A percentile compares a stretch with the other conserved stretches of the same genome.
These are phyloP conservation scores for Camillea tinctor DNA, from an alignment of 2,329 filamentous ascomycete species.

Conservation along the genomic window DNA sequence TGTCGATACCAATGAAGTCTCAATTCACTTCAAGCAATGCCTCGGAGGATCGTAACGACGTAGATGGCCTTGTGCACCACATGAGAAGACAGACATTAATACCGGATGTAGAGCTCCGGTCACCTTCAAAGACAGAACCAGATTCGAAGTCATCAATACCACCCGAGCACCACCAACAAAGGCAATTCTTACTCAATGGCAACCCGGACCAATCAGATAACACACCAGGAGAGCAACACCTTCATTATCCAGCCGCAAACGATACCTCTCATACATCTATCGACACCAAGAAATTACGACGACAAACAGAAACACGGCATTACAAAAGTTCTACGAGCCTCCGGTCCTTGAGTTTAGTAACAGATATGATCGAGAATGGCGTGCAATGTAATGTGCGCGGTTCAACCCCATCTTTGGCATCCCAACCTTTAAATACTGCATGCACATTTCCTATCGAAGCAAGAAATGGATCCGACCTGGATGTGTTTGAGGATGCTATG, in stretches of 20 bases:
- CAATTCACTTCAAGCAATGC: neutral
- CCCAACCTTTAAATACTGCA: constrained; percentile 5
- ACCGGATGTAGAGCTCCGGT: constrained; percentile 3
- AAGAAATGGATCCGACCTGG: constrained; percentile 10
- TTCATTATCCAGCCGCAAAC: constrained; percentile 1
- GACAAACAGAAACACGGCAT: constrained; percentile 12
- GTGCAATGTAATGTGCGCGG: constrained; percentile 31
- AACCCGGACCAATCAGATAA: constrained; percentile 4
- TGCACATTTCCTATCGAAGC: constrained; percentile 4
- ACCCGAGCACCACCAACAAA: constrained; percentile 3
- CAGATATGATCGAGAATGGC: constrained; percentile 30
- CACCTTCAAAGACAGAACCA: constrained; percentile 6
- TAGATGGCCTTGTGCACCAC: constrained; percentile 19
- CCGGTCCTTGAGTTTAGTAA: constrained; percentile 23
- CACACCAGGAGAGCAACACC: neutral
- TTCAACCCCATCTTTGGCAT: constrained; percentile 13
- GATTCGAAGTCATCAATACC: constrained; percentile 7
- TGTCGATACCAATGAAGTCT: constrained; percentile 1
- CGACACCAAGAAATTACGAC: constrained; percentile 9
- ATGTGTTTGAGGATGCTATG: constrained; percentile 13
- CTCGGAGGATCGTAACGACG: constrained; percentile 3
- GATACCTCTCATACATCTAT: neutral
- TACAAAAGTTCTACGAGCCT: constrained; percentile 19
- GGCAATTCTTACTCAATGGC: constrained; percentile 9
- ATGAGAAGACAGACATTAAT: constrained; percentile 24